These are phyloP conservation scores for Fusarium setosum DNA, from an alignment of 2,329 filamentous ascomycete species.

Conservation along the genomic window DNA sequence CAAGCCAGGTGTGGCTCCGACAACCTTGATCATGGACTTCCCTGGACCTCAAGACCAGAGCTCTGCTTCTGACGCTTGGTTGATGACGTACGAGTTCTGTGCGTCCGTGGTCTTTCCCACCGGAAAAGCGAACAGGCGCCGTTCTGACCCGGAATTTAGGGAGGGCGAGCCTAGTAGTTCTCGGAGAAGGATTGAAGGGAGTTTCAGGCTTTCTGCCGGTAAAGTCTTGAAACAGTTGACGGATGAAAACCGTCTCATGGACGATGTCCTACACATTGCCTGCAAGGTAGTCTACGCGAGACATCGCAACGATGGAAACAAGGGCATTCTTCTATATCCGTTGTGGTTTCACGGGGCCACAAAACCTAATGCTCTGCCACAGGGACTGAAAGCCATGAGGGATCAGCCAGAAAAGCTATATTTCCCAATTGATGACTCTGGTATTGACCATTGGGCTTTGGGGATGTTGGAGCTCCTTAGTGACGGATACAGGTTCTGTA, in stretches of 20 bases:
- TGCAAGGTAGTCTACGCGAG: neutral
- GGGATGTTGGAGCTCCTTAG: neutral
- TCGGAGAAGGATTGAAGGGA: neutral
- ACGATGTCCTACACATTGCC: neutral
- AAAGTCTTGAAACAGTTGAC: neutral
- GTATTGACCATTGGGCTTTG: neutral
- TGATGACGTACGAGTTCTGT: no score
- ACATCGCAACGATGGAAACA: neutral
- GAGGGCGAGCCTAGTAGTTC: neutral
- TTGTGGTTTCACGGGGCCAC: neutral
- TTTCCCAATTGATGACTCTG: neutral
- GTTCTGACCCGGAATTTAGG: neutral
- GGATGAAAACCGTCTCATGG: neutral
- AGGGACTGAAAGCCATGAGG: neutral
- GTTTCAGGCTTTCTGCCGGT: neutral
- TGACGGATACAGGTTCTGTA: neutral
- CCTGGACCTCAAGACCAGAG: neutral
- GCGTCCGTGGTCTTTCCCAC: neutral
- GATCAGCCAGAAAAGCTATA: neutral
- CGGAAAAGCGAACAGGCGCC: neutral
- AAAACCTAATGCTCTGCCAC: neutral
- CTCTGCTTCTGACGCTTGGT: no score
- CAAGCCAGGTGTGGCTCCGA: neutral
- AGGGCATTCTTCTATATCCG: neutral
- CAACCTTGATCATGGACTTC: neutral